A percentile compares a stretch with the other conserved stretches of the same genome.
These are phyloP conservation scores for Aspergillus funiculosus DNA, from an alignment of 495 filamentous ascomycete genomes.

Conservation along the genomic window DNA sequence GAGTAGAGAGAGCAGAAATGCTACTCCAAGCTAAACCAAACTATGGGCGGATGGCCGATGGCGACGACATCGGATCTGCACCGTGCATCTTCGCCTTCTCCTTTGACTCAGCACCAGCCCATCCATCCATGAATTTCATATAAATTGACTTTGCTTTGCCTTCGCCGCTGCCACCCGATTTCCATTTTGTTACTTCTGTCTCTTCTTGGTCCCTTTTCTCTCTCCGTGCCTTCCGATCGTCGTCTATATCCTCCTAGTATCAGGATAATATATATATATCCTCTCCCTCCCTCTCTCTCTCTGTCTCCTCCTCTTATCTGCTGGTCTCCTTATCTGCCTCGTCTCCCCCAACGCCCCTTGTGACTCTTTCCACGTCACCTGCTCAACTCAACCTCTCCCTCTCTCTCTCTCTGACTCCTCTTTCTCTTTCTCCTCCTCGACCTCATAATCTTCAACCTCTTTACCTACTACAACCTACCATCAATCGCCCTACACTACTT, in stretches of 20 bases:
- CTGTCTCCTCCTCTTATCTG: conserved; percentile 9
- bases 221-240: conserved; percentile 6
- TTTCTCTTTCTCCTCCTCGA: conserved; percentile 35
- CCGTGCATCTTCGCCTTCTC: conserved; percentile 1
- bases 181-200: conserved; percentile 8
- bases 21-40: too few relatives aligned
- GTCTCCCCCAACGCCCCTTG: conserved; percentile 14
- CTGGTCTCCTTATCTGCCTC: conserved; percentile 15
- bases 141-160: conserved; percentile 27
- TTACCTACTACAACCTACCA: conserved; percentile 6
- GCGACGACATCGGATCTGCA: conserved; percentile 17
- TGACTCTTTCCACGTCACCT: too few relatives aligned
- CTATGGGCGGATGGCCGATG: conserved; percentile 3
- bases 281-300: conserved; percentile 7
- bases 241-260: neutral
- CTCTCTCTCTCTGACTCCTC: conserved; percentile 28
- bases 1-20: neutral
- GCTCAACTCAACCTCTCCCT: too few relatives aligned
- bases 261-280: conserved; percentile 2
- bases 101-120: conserved; percentile 20
- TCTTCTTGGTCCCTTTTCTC: conserved; percentile 3
- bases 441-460: conserved; percentile 20
- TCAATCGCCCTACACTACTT: conserved; percentile 2
- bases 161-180: conserved; percentile 19
- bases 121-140: conserved; percentile 19